phyloP scores from a whole-genome alignment of 345 rosid genomes.

The Cochlearia excelsa region DNA sequence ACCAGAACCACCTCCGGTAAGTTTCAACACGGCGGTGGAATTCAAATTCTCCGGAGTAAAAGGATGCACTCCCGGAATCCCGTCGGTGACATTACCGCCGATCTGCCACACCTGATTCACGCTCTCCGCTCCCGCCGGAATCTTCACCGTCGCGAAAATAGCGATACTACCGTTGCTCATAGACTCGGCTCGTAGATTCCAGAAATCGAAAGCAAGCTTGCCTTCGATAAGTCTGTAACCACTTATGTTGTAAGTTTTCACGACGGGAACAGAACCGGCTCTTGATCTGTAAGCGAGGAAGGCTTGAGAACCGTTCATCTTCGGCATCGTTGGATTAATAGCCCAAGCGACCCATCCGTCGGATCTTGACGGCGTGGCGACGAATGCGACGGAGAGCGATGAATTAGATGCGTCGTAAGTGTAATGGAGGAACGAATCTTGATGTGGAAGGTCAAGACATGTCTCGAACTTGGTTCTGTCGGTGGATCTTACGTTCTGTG shows the following conservation, averaged over 20 bases:
- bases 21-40: conserved; percentile 27
- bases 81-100: conserved; percentile 45
- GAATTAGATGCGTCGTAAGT: conserved; percentile 63
- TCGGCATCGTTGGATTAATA: conserved; percentile 51
- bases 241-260: conserved; percentile 54
- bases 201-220: conserved; percentile 49
- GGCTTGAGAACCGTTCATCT: conserved; percentile 68
- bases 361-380: conserved; percentile 46
- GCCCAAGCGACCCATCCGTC: conserved; percentile 84
- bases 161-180: conserved; percentile 23
- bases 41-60: conserved; percentile 26
- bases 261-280: conserved; percentile 19
- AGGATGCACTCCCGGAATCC: conserved; percentile 38
- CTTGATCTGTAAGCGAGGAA: conserved; percentile 51
- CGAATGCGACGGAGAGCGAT: conserved; percentile 73
- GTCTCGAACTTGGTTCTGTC: conserved; percentile 32
- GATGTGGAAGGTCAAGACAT: conserved; percentile 54
- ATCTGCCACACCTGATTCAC: conserved; percentile 90
- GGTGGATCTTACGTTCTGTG: conserved; percentile 42
- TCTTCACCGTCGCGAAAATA: conserved; percentile 54
- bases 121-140: conserved; percentile 43
- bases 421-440: conserved; percentile 61
- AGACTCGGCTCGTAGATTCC: conserved; percentile 50
- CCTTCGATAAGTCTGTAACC: conserved; percentile 31
- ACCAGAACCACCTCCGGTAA: not conserved